A percentile compares a stretch with the other conserved stretches of the same genome.
Conservation (phyloP, 2,329 filamentous ascomycete genomes). For the Paecilomyces formosus region DNA sequence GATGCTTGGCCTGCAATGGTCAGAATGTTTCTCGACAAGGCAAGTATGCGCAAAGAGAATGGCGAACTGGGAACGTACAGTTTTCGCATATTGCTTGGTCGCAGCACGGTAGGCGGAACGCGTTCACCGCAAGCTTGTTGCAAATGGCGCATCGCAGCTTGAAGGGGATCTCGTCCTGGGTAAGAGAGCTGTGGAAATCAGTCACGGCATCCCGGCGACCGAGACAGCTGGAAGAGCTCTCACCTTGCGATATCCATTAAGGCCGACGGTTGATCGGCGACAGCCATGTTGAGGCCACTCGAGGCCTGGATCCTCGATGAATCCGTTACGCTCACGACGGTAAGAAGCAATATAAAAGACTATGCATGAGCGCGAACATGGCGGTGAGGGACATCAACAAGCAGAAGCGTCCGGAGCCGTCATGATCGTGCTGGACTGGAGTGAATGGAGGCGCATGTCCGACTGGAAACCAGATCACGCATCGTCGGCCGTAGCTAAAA, state of each 20-base stretch:
- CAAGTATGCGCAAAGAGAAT: constrained; percentile 1
- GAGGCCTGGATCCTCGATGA: not conserved
- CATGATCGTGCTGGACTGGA: not conserved
- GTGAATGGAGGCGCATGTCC: not conserved
- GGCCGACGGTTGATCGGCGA: constrained; percentile 31
- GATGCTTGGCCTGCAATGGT: constrained; percentile 59
- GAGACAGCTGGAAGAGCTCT: not conserved
- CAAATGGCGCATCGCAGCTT: constrained; percentile 94
- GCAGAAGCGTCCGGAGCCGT: constrained; percentile 2
- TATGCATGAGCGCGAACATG: constrained; percentile 12
- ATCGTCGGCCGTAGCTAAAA: not conserved
- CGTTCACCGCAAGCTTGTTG: constrained; percentile 82
- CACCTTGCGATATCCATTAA: constrained; percentile 38
- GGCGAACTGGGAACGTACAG: constrained; percentile 53
- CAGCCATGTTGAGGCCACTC: constrained; percentile 22
- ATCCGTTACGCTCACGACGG: constrained; percentile 4
- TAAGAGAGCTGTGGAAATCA: constrained; percentile 53
- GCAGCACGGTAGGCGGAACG: constrained; percentile 87
- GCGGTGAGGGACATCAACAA: constrained; percentile 11
- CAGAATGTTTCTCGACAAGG: constrained; percentile 2
- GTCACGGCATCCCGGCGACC: not conserved
- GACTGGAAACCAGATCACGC: not conserved
- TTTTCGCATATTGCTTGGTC: constrained; percentile 88
- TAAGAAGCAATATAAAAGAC: constrained; percentile 4
- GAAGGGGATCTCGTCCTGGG: constrained; percentile 82